Conservation (phyloP, 306 rosid genomes). For the Vigna hirtella region DNA sequence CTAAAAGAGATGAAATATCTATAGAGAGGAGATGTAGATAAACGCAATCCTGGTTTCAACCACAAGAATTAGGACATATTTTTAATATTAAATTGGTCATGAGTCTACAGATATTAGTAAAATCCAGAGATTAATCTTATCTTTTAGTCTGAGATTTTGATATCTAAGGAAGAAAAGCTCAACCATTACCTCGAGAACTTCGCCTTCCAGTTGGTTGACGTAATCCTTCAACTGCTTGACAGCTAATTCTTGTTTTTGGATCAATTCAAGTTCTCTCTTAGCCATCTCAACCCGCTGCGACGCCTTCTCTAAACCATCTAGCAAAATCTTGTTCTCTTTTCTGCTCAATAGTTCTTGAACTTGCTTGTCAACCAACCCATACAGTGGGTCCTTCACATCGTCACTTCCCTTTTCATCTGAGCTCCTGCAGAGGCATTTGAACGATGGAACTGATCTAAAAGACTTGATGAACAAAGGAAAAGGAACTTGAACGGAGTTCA, state of each 20-base stretch:
- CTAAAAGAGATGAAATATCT: neutral
- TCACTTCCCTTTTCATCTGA: conserved; percentile 40
- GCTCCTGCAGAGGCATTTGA: conserved; percentile 48
- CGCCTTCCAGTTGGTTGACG: conserved; percentile 61
- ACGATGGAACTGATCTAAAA: conserved; percentile 14
- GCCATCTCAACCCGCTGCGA: conserved; percentile 75
- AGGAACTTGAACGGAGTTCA: conserved; percentile 44
- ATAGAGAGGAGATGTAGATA: neutral
- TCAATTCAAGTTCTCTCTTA: conserved; percentile 64
- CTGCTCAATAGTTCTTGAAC: conserved; percentile 65
- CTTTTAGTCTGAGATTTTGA: neutral
- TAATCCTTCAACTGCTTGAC: conserved; percentile 63
- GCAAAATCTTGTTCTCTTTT: conserved; percentile 71
- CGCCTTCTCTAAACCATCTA: conserved; percentile 81
- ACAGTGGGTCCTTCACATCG: conserved; percentile 55
- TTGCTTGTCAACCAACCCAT: conserved; percentile 60
- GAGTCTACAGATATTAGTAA: neutral
- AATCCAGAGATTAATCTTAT: neutral
- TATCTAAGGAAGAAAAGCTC: neutral
- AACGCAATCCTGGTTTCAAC: neutral
- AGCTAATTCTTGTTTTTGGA: conserved; percentile 65
- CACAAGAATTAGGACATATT: neutral
- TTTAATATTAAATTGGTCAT: too few species aligned
- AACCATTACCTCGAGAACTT: conserved; percentile 64
- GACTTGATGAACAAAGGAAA: conserved; percentile 44